These are phyloP conservation scores for Fusarium abutilonis DNA, from an alignment of 2,329 filamentous ascomycete genomes.

Conservation along the genomic window DNA sequence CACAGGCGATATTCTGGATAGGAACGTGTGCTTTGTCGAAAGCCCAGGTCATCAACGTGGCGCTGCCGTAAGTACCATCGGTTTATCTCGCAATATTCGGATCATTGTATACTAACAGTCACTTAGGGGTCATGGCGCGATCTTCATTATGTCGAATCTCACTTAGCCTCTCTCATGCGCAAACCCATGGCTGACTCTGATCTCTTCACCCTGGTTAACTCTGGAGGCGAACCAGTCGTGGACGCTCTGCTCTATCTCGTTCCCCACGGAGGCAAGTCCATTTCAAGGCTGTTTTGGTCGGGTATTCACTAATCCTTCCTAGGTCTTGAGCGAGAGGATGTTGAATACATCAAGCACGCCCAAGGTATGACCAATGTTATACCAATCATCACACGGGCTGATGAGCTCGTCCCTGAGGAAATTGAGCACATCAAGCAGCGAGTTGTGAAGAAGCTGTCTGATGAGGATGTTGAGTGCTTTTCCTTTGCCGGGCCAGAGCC, in stretches of 20 bases:
- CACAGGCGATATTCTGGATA: slow-evolving; percentile 81
- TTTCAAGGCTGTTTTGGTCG: too few species aligned
- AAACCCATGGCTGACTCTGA: slow-evolving; percentile 76
- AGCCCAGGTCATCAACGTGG: slow-evolving; percentile 71
- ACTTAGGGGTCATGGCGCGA: slow-evolving; percentile 67
- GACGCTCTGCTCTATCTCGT: slow-evolving; percentile 88
- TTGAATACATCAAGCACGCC: slow-evolving; percentile 76
- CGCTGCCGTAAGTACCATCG: slow-evolving; percentile 58
- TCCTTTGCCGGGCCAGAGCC: slow-evolving; percentile 62
- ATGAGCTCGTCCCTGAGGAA: slow-evolving; percentile 70
- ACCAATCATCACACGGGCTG: slow-evolving; percentile 80
- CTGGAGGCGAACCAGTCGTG: slow-evolving; percentile 83
- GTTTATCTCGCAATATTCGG: slow-evolving; percentile 2
- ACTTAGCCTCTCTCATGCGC: slow-evolving; percentile 45
- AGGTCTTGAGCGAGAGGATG: slow-evolving; percentile 59
- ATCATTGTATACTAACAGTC: slow-evolving; percentile 52
- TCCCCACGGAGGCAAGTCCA: slow-evolving; percentile 65
- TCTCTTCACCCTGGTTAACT: slow-evolving; percentile 79
- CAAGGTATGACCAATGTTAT: slow-evolving; percentile 83
- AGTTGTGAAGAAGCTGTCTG: slow-evolving; percentile 65
- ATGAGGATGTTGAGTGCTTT: slow-evolving; percentile 71
- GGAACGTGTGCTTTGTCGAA: slow-evolving; percentile 94
- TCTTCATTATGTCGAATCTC: slow-evolving; percentile 75
- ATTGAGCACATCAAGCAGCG: slow-evolving; percentile 68
- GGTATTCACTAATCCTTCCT: slow-evolving; percentile 25